These are phyloP conservation scores for Pelargonium fulgidum DNA, from an alignment of 441 rosid genomes.

Conservation along the genomic window DNA sequence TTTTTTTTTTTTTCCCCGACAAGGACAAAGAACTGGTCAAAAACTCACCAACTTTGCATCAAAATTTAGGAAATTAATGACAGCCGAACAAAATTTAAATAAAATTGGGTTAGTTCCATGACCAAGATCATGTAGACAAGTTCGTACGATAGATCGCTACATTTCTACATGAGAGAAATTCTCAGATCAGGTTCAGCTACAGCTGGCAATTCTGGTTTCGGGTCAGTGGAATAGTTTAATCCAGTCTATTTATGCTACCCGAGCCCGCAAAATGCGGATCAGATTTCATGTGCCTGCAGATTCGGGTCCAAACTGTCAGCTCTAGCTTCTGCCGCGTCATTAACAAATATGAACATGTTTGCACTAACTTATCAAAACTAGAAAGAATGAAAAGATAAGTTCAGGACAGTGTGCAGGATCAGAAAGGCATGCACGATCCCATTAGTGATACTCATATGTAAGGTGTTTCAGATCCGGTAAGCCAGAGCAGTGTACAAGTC, in stretches of 20 bases:
- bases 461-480: no score
- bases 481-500: no score
- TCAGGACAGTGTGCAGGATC: no score
- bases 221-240: no score
- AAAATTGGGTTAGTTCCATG: not conserved
- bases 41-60: not conserved
- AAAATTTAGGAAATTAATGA: not conserved
- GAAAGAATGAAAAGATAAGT: not conserved
- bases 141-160: not conserved
- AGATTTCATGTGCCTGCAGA: no score
- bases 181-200: not conserved
- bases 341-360: not conserved
- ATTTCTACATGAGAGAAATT: not conserved
- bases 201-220: not conserved
- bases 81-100: not conserved
- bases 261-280: no score
- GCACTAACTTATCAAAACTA: not conserved
- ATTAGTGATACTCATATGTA: no score
- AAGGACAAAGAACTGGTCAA: not conserved
- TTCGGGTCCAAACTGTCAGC: no score
- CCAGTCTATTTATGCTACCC: no score
- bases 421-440: no score
- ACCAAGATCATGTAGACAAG: not conserved
- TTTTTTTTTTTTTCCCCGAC: not conserved
- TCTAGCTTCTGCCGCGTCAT: not conserved